Evolutionary conservation across 2,329 filamentous ascomycete genomes (phyloP), one percentile per base, ranked within the genome.

Genomic region (Lojkania enalia): DNA sequence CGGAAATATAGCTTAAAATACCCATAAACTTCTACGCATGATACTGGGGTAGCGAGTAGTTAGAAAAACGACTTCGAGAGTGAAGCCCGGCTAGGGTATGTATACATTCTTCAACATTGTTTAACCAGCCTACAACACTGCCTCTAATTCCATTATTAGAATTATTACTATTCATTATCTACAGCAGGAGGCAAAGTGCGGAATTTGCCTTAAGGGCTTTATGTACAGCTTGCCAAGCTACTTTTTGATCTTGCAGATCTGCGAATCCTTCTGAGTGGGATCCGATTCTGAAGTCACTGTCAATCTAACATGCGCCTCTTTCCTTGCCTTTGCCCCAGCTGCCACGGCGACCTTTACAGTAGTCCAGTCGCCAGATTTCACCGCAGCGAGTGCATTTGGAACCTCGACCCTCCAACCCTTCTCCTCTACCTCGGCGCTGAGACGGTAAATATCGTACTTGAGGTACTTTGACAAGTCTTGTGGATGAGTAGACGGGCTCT

Each of bases 221-320:
- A n/a, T n/a, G n/a, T n/a, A n/a, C n/a, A n/a, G n/a, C n/a, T n/a
- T n/a, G n/a, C n/a, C n/a, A n/a, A n/a, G n/a, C n/a, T 27, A 25
- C 12, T 27, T 25, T 21, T 39, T 27, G 20, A 39, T 19, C 36
- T 9, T 36, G 33, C 33, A 36, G 16, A 21, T 15, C 57, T 52
- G 51, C 27, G 45, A 48, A 35, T 32, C 39, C 21, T 48, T 48
- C 9, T 49, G 48, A 5, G 20, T 48, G 13, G 46, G 31, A 46
- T 77, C 67, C 7, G 74, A 75, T 64, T 78, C 76, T 0, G 75
- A 78, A 11, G 64, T 73, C n/a, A 64, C 75, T 20, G 64, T 71
- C 32, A 78, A 44, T 30, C 59, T 75, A 3, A 78, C 71, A 1
- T 70, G 66, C 1, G 71, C 75, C 4, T 58, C 58, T 1, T 58